Evolutionary conservation across 345 rosid species (phyloP).

Genomic region (Brassica nigra): DNA sequence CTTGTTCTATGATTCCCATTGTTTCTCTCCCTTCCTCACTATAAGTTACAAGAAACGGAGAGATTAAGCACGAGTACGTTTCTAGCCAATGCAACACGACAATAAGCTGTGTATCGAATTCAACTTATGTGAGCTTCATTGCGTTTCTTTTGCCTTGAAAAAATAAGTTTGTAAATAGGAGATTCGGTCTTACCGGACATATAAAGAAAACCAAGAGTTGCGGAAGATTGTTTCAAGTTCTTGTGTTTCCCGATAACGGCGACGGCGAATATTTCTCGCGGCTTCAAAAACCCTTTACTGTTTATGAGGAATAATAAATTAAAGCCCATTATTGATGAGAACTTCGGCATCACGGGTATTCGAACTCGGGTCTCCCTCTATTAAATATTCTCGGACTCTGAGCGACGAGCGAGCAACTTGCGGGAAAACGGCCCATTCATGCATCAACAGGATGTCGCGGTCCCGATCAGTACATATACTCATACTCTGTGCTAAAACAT

Average conservation of each 20-base stretch:
- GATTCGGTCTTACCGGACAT: constrained; percentile 21
- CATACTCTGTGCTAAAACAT: too few species aligned
- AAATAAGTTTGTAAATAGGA: not conserved
- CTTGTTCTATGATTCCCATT: constrained; percentile 77
- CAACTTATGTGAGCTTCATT: not conserved
- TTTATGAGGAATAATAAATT: not conserved
- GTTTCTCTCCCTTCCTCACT: not conserved
- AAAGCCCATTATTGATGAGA: not conserved
- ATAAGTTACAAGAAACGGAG: constrained; percentile 7
- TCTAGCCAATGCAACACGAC: not conserved
- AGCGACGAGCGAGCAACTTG: too few species aligned
- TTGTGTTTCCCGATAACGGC: constrained; percentile 29
- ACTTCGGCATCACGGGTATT: not conserved
- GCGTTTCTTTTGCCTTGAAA: not conserved
- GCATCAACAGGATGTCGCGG: too few species aligned
- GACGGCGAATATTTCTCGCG: constrained; percentile 24
- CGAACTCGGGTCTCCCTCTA: not conserved
- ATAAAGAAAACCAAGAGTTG: not conserved
- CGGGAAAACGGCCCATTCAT: too few species aligned
- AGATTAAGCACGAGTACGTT: not conserved
- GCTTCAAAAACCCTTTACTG: not conserved
- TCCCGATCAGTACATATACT: too few species aligned
- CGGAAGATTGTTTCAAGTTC: constrained; percentile 1
- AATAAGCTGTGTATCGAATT: not conserved
- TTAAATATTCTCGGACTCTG: too few species aligned